Conservation (phyloP, 768 basidiomycete genomes). For the Tricholoma saponaceum region DNA sequence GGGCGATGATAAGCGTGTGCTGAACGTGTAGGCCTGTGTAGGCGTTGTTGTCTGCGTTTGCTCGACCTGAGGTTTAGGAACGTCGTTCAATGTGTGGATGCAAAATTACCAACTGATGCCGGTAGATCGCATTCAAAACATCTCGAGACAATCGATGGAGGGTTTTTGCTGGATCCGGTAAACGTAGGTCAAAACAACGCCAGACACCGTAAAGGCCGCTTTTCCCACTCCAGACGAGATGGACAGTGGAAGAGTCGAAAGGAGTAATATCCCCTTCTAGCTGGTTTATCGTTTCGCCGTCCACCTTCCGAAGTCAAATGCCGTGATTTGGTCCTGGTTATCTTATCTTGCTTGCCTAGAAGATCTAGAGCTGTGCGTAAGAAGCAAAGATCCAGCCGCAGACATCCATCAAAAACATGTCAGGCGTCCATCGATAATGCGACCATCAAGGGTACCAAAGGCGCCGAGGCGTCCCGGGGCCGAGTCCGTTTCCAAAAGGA, state of each 20-base stretch:
- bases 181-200: no score
- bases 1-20: background rate
- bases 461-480: background rate
- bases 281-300: background rate
- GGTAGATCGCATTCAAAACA: background rate
- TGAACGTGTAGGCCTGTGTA: no score
- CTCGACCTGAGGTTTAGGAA: background rate
- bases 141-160: background rate
- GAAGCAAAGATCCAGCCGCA: background rate
- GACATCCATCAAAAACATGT: background rate
- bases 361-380: background rate
- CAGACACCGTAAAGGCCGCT: background rate
- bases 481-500: background rate
- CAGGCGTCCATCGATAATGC: background rate
- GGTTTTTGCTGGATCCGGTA: no score
- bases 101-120: background rate
- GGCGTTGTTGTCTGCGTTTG: background rate
- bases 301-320: background rate
- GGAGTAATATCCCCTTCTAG: background rate
- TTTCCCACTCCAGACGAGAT: background rate
- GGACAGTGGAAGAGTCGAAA: background rate
- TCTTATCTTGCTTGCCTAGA: background rate
- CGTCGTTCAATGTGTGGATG: background rate
- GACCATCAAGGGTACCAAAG: background rate
- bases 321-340: background rate